Evolutionary conservation across 345 rosid genomes (phyloP), one percentile per base, ranked within the genome.

Genomic region (Hirschfeldia incana): DNA sequence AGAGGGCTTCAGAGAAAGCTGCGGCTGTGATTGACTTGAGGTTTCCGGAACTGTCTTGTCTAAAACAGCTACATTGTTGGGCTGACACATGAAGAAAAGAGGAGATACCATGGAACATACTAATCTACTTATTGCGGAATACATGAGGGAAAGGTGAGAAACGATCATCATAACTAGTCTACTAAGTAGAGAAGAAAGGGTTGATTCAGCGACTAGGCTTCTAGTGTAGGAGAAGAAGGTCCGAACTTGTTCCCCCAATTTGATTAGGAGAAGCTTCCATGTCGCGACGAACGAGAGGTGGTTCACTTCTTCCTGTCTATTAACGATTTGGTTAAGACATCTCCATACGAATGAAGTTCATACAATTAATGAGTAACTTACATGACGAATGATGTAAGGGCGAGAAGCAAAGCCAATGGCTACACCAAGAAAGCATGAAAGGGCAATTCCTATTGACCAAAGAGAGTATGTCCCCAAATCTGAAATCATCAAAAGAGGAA

Each of bases 211-310:
- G 80, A 84, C 66, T 85, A 17, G 85, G 91, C 78, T 85, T 87
- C 82, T 89, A 85, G 80, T 76, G 88, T 65, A 87, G 87, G 76
- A 92, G 94, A 76, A 86, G 81, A 65, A 75, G 66, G 37, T 88
- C 91, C 1, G 85, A 72, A 80, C 81, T 86, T 74, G 87, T 72
- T 85, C 89, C 88, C 75, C 94, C 88, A 66, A 69, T 81, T 65
- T 81, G 90, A 70, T 88, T 86, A 74, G 88, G 91, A 69, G 88
- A 78, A 63, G 88, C 88, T 82, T 90, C 97, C 90, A 88, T 77
- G 88, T 89, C 94, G 9, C 5, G 88, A 76, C 78, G 88, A 72
- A 73, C 30, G 6, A 26, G 73, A 65, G 71, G 81, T 65, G 87
- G 76, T 67, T 76, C 83, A 64, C 67, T 69, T 78, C 85, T 79